Conservation (phyloP, 306 rosid species). For the Citrullus amarus region DNA sequence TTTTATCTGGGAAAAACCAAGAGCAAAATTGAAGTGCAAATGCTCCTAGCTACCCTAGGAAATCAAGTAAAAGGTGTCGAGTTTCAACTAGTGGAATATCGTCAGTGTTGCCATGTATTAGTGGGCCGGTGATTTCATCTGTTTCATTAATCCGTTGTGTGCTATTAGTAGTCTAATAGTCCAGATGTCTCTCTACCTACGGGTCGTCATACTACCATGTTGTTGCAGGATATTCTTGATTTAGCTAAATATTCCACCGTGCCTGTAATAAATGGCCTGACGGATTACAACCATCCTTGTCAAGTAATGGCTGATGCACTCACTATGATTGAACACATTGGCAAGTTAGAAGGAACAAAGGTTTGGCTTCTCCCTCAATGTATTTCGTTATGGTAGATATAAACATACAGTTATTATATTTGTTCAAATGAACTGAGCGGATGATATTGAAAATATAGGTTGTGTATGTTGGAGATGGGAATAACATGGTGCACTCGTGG, state of each 20-base stretch:
- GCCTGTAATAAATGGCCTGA: constrained; percentile 90
- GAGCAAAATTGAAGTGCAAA: not conserved
- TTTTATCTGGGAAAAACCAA: not conserved
- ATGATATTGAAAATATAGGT: constrained; percentile 36
- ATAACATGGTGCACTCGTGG: constrained; percentile 97
- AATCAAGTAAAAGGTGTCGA: not conserved
- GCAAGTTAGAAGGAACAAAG: constrained; percentile 86
- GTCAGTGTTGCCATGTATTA: not conserved
- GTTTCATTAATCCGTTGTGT: not conserved
- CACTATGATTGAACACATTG: constrained; percentile 74
- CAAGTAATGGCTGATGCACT: constrained; percentile 99
- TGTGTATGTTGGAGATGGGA: constrained; percentile 96
- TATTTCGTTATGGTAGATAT: not conserved
- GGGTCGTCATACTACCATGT: not conserved
- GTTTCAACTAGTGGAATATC: not conserved
- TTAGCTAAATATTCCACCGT: constrained; percentile 69
- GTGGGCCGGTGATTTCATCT: not conserved
- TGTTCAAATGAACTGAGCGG: not conserved
- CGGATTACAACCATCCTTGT: constrained; percentile 93
- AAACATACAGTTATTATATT: not conserved
- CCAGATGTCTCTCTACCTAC: not conserved
- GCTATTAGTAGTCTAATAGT: not conserved
- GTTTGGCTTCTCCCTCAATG: constrained; percentile 22
- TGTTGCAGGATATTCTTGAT: constrained; percentile 79
- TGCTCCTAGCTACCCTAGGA: not conserved